Conservation (phyloP, 345 rosid genomes). For the Eucalyptus sp. region DNA sequence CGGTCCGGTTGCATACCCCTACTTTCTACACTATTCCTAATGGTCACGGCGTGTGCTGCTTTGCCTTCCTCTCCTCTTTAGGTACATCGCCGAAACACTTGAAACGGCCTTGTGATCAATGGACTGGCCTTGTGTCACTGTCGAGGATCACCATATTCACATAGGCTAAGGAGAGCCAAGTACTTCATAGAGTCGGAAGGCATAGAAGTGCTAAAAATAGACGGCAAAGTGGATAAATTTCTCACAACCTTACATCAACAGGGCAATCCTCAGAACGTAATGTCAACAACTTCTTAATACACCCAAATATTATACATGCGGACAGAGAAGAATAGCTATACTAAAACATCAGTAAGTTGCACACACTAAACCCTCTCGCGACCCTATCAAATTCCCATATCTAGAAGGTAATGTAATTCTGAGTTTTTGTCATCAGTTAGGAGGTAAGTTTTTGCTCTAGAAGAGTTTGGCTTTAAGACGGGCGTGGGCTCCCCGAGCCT, state of each 20-base stretch:
- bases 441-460: background rate
- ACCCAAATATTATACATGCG: background rate
- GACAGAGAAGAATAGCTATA: background rate
- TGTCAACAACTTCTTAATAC: background rate
- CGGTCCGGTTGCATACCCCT: too few species aligned
- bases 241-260: background rate
- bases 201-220: background rate
- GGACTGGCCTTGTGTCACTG: background rate
- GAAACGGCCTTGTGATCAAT: background rate
- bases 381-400: background rate
- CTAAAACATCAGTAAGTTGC: background rate
- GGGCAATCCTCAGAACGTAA: background rate
- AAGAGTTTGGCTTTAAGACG: background rate
- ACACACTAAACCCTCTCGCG: background rate
- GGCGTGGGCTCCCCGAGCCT: background rate
- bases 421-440: background rate
- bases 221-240: background rate
- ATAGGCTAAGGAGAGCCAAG: background rate
- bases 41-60: background rate
- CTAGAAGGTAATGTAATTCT: background rate
- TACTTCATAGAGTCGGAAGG: background rate
- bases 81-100: background rate
- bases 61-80: background rate
- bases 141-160: background rate
- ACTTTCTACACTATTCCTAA: background rate